A percentile compares a stretch with the other conserved stretches of the same genome.
These are phyloP conservation scores for Pycnococcus provasolii DNA, from an alignment of 139 green algal genomes.

Conservation along the genomic window DNA sequence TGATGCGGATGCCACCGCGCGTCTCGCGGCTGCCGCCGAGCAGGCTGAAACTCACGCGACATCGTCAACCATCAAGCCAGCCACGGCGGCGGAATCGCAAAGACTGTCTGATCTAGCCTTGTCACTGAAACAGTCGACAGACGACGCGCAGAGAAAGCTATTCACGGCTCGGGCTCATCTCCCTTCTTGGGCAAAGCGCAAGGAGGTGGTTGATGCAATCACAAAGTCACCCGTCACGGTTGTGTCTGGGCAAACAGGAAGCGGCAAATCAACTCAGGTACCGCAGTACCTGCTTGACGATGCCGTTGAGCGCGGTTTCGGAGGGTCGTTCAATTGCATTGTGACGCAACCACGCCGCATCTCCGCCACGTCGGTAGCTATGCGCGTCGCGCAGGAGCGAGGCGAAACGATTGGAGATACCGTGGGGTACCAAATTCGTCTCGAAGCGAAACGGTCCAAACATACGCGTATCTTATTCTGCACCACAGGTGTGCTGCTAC, in stretches of 20 bases:
- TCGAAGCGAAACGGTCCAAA: constrained; percentile 40
- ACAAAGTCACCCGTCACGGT: constrained; percentile 32
- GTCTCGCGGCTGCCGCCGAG: too few species aligned
- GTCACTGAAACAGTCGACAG: too few species aligned
- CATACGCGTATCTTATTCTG: constrained; percentile 23
- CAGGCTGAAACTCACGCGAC: too few species aligned
- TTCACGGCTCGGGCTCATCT: constrained; percentile 2
- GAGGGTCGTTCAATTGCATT: constrained; percentile 29
- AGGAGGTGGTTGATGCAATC: constrained; percentile 27
- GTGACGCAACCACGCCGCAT: constrained; percentile 43
- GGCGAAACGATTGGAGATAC: constrained; percentile 38
- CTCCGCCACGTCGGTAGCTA: constrained; percentile 33
- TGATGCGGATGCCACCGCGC: too few species aligned
- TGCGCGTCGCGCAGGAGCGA: constrained; percentile 29
- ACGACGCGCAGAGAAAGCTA: too few species aligned
- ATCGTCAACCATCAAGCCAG: too few species aligned
- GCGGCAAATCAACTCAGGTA: constrained; percentile 45
- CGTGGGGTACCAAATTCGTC: constrained; percentile 45
- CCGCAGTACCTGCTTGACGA: constrained; percentile 39
- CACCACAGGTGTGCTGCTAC: constrained; percentile 46
- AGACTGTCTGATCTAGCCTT: too few species aligned
- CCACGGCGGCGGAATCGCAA: too few species aligned
- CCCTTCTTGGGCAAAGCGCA: constrained; percentile 24
- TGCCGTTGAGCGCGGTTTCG: constrained; percentile 15
- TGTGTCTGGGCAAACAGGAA: constrained; percentile 54